A percentile compares a stretch with the other conserved stretches of the same genome.
Evolutionary conservation across 331 rosid species (phyloP).

Genomic region (Ulmus americana): DNA sequence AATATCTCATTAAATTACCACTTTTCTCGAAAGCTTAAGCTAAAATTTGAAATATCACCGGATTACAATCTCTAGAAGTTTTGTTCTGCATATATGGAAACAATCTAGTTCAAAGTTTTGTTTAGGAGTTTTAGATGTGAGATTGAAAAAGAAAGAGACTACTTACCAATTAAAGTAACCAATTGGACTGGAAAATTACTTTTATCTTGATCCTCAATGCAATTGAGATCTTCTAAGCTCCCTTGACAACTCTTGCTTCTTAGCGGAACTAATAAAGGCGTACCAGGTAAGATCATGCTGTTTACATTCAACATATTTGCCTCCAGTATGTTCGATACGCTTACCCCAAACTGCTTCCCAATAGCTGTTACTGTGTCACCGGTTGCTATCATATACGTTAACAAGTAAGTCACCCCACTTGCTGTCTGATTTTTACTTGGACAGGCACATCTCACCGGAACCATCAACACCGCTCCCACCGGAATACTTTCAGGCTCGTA

Average conservation of each 20-base stretch:
- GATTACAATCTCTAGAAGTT: too few relatives aligned
- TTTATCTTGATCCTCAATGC: slow-evolving; percentile 17
- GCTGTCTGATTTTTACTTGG: slow-evolving; percentile 29
- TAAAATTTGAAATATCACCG: too few relatives aligned
- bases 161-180: slow-evolving; percentile 34
- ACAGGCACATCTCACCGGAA: slow-evolving; percentile 50
- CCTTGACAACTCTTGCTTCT: slow-evolving; percentile 28
- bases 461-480: slow-evolving; percentile 25
- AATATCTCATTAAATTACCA: too few relatives aligned
- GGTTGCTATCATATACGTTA: slow-evolving; percentile 24
- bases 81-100: too few relatives aligned
- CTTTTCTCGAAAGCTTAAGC: too few relatives aligned
- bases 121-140: too few relatives aligned
- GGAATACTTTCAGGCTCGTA: slow-evolving; percentile 9
- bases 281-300: background rate
- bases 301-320: slow-evolving; percentile 32
- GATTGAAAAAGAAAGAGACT: too few relatives aligned
- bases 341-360: slow-evolving; percentile 34
- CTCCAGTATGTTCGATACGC: slow-evolving; percentile 26
- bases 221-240: slow-evolving; percentile 19
- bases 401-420: slow-evolving; percentile 35
- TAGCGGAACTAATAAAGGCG: slow-evolving; percentile 48
- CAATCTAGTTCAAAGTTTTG: too few relatives aligned
- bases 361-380: slow-evolving; percentile 27
- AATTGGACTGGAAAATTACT: slow-evolving; percentile 30